Conservation (phyloP, 2,329 filamentous ascomycete species). For the Clarireedia sp. region DNA sequence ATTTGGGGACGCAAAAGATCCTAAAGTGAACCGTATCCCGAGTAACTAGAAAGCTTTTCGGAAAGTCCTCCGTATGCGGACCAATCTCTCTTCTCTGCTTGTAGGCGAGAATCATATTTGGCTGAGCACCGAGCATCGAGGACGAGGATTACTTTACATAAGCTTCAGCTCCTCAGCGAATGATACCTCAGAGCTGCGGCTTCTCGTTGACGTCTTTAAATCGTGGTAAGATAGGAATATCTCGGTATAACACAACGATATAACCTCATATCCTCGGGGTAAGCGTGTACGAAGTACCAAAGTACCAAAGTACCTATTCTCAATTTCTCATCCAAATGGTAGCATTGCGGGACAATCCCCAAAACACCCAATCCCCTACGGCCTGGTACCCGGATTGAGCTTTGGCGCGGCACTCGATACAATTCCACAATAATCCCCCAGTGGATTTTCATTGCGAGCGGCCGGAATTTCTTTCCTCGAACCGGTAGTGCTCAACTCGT, state of each 20-base stretch:
- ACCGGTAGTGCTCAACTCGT: slow-evolving; percentile 1
- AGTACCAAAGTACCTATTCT: not conserved
- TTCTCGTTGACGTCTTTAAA: no score
- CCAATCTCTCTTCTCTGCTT: not conserved
- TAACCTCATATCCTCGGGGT: no score
- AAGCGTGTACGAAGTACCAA: no score
- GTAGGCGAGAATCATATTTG: not conserved
- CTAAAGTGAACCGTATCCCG: not conserved
- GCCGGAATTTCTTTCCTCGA: slow-evolving; percentile 4
- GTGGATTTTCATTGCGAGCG: not conserved
- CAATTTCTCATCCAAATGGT: not conserved
- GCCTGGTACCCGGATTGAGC: not conserved
- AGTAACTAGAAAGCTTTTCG: not conserved
- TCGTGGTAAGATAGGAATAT: no score
- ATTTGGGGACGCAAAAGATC: not conserved
- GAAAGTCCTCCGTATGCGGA: not conserved
- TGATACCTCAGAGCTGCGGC: no score
- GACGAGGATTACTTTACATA: no score
- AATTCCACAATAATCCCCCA: not conserved
- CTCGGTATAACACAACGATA: no score
- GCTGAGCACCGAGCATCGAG: no score
- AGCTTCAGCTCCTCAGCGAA: no score
- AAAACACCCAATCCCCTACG: not conserved
- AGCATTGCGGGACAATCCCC: not conserved
- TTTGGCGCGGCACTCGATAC: not conserved